Conservation (phyloP, 257 asterid genomes). For the Cynanchum wilfordii region DNA sequence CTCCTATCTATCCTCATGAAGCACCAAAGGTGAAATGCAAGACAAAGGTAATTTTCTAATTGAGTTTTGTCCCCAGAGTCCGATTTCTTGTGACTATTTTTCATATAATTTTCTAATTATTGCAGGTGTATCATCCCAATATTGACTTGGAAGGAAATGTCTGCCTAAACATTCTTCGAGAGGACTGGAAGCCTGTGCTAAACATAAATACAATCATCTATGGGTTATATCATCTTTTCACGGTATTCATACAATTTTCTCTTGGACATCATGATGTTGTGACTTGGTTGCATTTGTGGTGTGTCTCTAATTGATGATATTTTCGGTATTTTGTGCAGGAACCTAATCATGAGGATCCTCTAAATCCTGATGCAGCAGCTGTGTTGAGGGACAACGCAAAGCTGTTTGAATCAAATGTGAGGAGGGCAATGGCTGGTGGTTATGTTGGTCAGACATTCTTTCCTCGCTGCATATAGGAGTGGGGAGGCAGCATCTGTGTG, state of each 20-base stretch:
- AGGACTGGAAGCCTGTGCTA: slow-evolving; percentile 98
- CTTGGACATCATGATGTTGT: no score
- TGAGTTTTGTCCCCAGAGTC: slow-evolving; percentile 2
- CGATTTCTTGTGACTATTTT: background rate
- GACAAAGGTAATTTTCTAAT: slow-evolving; percentile 61
- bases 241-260: slow-evolving; percentile 40
- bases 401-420: slow-evolving; percentile 76
- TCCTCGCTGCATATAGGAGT: slow-evolving; percentile 59
- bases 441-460: slow-evolving; percentile 81
- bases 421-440: slow-evolving; percentile 92
- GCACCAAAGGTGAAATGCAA: slow-evolving; percentile 99
- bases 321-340: slow-evolving; percentile 42
- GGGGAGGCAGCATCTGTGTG: slow-evolving; percentile 21
- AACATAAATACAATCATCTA: slow-evolving; percentile 86
- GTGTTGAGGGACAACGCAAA: slow-evolving; percentile 84
- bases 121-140: slow-evolving; percentile 93
- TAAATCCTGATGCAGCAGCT: slow-evolving; percentile 90
- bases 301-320: slow-evolving; percentile 17
- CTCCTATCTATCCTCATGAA: slow-evolving; percentile 96
- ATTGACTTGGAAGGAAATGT: slow-evolving; percentile 96
- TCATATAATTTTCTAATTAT: slow-evolving; percentile 5
- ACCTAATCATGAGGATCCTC: slow-evolving; percentile 97
- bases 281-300: no score
- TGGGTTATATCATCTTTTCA: slow-evolving; percentile 88
- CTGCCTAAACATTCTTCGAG: slow-evolving; percentile 96